phyloP scores from a whole-genome alignment of 129 eudicot genomes.

The Cynara cardunculus region DNA sequence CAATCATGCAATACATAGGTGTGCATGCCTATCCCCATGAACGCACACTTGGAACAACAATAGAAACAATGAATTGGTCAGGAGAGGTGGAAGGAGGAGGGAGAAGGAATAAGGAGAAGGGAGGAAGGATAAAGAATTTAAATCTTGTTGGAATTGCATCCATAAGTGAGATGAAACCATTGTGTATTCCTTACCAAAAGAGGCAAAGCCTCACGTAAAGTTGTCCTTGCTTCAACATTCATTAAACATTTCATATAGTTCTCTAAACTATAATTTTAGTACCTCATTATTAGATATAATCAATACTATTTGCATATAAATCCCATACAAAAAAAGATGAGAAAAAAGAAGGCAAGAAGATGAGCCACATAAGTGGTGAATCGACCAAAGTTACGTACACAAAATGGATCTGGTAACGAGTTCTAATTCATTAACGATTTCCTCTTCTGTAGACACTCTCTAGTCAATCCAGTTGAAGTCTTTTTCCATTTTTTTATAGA shows the following conservation, averaged over 20 bases:
- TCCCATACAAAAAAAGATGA: neutral
- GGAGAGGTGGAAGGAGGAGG: neutral
- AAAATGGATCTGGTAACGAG: neutral
- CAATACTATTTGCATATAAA: neutral
- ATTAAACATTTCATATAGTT: neutral
- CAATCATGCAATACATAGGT: neutral
- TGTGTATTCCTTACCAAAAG: too few relatives aligned
- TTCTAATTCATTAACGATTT: neutral
- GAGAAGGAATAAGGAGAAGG: neutral
- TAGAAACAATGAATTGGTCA: neutral
- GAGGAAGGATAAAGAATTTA: neutral
- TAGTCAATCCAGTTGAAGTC: neutral
- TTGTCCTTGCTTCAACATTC: neutral
- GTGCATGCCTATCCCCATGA: neutral
- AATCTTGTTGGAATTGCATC: neutral
- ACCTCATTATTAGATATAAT: neutral
- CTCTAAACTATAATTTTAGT: neutral
- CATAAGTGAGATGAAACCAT: too few relatives aligned
- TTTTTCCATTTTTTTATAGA: neutral
- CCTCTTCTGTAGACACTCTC: neutral
- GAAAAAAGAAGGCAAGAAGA: neutral
- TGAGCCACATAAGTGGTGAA: neutral
- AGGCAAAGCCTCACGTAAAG: neutral
- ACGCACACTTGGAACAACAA: neutral
- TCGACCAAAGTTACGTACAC: neutral